Base-by-base conservation (phyloP, 768 basidiomycete species). In the Pulveroboletus frians region DNA sequence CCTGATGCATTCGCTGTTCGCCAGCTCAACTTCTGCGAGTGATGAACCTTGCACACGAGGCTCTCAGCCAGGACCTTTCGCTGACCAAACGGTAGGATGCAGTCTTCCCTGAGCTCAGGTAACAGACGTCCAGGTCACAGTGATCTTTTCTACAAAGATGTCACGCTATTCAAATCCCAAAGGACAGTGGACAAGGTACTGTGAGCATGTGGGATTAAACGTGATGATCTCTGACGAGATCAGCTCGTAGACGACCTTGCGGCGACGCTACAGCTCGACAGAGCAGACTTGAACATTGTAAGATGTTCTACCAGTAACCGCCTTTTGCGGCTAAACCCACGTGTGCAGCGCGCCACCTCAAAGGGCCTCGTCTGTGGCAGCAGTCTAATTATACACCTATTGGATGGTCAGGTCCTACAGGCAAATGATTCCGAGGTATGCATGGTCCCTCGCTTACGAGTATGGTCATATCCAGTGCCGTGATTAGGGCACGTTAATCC, bases 191-290 rank as follows among this genome's bases (percentile, higher is more conserved):
- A 97, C 66, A 74, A 74, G 52, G 93, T 90, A 26, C 23, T 26
- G 23, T 26, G 54, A 43, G 72, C 57, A 21, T 14, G 35, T 37
- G 34, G 32, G 17, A 14, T 23, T 15, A 30, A 17, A 36, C 37
- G 26, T 7, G 29, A 34, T 31, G 36, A 5, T 27, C 3, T 45
- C 44, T 52, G 40, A 46, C 44, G 31, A 43, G 45, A 34, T n/a
- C 39, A 95, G 92, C 73, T 96, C 8, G 81, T 95, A 23, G 93
- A 96, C 58, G 89, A 95, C 58, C 69, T 97, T 13, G 89, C 92
- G 1, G 91, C 92, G 1, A 91, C 92, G 0, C 79, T 94, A 31
- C 71, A 76, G 9, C 64, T 92, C 8, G 74, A 83, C 43, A 75
- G 95, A 38, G 77, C 80, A 7, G 87, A 90, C 57, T 73, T 97